Evolutionary conservation across 73 alveolate genomes (phyloP).

Genomic region (Paramecium primaurelia): DNA sequence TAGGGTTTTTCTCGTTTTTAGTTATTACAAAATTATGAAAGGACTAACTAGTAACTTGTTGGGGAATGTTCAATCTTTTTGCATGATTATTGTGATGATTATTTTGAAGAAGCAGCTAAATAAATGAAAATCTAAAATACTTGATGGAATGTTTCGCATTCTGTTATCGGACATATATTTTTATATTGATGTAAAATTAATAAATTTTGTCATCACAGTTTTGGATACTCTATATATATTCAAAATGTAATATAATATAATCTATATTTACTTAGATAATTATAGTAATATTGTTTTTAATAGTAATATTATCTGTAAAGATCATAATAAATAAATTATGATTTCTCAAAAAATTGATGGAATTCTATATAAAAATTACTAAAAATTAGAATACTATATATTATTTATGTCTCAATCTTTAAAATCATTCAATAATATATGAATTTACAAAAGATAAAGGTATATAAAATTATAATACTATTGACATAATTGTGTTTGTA

Average conservation of each 20-base stretch:
- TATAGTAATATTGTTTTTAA: not conserved
- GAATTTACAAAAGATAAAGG: not conserved
- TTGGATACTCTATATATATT: not conserved
- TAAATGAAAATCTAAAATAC: not conserved
- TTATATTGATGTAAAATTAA: not conserved
- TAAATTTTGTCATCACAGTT: not conserved
- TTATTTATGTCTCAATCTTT: not conserved
- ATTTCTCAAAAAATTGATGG: not conserved
- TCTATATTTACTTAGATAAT: not conserved
- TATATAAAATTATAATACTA: too few species aligned
- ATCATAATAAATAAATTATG: not conserved
- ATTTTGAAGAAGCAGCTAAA: not conserved
- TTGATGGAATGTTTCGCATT: not conserved
- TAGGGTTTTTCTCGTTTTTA: not conserved
- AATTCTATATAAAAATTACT: not conserved
- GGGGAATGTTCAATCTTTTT: not conserved
- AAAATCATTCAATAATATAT: too few species aligned
- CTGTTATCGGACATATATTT: not conserved
- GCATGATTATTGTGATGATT: not conserved
- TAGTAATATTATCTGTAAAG: not conserved
- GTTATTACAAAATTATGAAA: not conserved
- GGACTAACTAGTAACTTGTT: not conserved
- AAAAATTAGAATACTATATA: not conserved
- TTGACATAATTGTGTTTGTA: not conserved
- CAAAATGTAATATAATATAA: not conserved